A percentile compares a stretch with the other conserved stretches of the same genome.
Conservation (phyloP, 1,284 basidiomycete genomes). For the Irpex sp. region DNA sequence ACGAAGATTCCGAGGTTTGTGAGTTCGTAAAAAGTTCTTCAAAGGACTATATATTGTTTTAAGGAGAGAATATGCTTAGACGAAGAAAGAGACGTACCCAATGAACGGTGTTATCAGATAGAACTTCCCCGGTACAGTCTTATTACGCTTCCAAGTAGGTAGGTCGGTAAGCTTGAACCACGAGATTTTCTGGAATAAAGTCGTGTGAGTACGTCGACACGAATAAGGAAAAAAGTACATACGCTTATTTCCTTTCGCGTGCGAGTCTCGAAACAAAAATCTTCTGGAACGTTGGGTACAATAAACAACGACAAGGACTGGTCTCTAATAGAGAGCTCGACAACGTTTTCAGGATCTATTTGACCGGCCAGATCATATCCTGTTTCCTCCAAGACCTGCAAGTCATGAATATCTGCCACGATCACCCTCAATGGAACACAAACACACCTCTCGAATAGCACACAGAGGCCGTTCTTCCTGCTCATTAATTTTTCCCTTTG, state of each 20-base stretch:
- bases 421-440: not conserved
- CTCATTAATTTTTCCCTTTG: slow-evolving; percentile 98
- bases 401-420: slow-evolving; percentile 6
- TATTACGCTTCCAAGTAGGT: slow-evolving; percentile 89
- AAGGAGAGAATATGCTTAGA: slow-evolving; percentile 9
- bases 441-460: slow-evolving; percentile 82
- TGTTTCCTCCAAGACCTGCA: slow-evolving; percentile 90
- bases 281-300: slow-evolving; percentile 86
- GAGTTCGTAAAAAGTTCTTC: slow-evolving; percentile 50
- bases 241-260: slow-evolving; percentile 99
- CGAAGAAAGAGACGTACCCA: slow-evolving; percentile 45
- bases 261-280: slow-evolving; percentile 86
- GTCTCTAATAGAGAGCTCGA: slow-evolving; percentile 87
- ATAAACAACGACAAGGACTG: slow-evolving; percentile 90
- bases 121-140: slow-evolving; percentile 73
- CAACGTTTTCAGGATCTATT: slow-evolving; percentile 66
- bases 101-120: slow-evolving; percentile 97
- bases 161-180: slow-evolving; percentile 92
- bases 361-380: slow-evolving; percentile 80
- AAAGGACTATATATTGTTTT: slow-evolving; percentile 41
- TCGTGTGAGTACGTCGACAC: slow-evolving; percentile 1
- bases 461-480: slow-evolving; percentile 80
- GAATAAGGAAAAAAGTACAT: slow-evolving; percentile 29
- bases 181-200: slow-evolving; percentile 74
- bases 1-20: slow-evolving; percentile 30